Base-by-base conservation (phyloP, 345 rosid species). In the Draba incana region DNA sequence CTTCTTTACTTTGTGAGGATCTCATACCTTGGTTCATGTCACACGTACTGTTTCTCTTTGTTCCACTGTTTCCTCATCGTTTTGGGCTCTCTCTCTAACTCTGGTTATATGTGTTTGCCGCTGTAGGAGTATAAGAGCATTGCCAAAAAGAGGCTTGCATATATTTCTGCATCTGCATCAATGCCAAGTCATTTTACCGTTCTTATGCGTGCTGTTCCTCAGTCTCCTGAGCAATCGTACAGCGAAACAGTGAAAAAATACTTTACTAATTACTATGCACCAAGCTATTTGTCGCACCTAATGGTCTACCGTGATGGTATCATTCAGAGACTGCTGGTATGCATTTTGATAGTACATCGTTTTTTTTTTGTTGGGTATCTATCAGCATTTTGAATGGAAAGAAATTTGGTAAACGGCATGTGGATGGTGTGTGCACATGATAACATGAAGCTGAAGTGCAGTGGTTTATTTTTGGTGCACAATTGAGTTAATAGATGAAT, bases 1-100 rank as follows among this genome's bases (percentile, higher is more conserved):
- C 96, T 94, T 46, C 95, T 94, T 47, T 91, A 94, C 81, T 78
- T 82, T 75, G 99, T 94, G 83, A 89, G 97, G 70, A 77, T 61
- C 13, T 55, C 77, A 64, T 45, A 45, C 55, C 57, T 41, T 61
- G 35, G 51, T 71, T 62, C 60, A 57, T 69, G 56, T 16, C 42
- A 10, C n/a, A 3, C 24, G 15, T 47, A 48, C 54, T 55, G 41
- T 54, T 57, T 37, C 44, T 60, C 37, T 61, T 28, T 59, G 44
- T 44, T 52, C 31, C 24, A n/a, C 53, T 3, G 6, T 53, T 13
- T 75, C 48, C 23, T 57, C 35, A 65, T 65, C 46, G 41, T 65
- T 71, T 59, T 60, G 59, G 28, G 54, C 51, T 55, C 43, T 14
- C 46, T 44, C 35, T 41, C 67, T 13, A 59, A 31, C 25, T 38